Base-by-base conservation (phyloP, 208 protist genomes). In the Trypanosoma mega region DNA sequence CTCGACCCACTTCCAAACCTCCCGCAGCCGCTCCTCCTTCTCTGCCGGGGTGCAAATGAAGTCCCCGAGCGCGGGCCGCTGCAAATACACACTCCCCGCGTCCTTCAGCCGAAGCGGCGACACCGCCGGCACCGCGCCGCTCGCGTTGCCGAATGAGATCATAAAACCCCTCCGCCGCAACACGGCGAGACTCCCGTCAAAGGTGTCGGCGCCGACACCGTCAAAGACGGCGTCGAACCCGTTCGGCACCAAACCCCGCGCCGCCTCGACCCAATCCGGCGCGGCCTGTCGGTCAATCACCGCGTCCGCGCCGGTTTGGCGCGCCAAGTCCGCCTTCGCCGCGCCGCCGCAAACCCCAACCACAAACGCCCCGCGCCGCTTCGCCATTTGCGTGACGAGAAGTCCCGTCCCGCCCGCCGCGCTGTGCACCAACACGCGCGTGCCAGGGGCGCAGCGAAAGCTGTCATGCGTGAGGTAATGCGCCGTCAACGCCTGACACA, bases 111-210 rank as follows among this genome's bases (percentile, higher is more conserved):
- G 34, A 6, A 94, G 65, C 12, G 84, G 85, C 20, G 78, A 49
- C 21, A 96, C 59, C 9, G 83, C 65, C 26, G 74, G 62, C 23
- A 92, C 80, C 0, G 87, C 64, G 24, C 94, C 94, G 51, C 89
- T 96, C 16, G 94, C 92, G 69, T 96, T 96, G 62, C 94, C 94
- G 66, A 96, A 96, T 20, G 75, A 77, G 61, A 94, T 90, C 47
- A 97, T 74, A 69, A 76, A 86, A 43, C 94, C 94, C 26, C 87
- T 77, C 26, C 67, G 76, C 27, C 81, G 69, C 34, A 98, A 71
- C 33, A 80, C 72, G 8, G 72, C 72, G 1, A 97, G 65, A 31
- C 74, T 81, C 39, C 77, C 77, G 36, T 76, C 49, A 68, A 90
- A 96, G 16, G 91, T 97, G 1, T 65, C 43, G 49, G 59, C 41